A percentile compares a stretch with the other conserved stretches of the same genome.
Conservation (phyloP, 352 stramenopile species). For the Phytophthora pini region DNA sequence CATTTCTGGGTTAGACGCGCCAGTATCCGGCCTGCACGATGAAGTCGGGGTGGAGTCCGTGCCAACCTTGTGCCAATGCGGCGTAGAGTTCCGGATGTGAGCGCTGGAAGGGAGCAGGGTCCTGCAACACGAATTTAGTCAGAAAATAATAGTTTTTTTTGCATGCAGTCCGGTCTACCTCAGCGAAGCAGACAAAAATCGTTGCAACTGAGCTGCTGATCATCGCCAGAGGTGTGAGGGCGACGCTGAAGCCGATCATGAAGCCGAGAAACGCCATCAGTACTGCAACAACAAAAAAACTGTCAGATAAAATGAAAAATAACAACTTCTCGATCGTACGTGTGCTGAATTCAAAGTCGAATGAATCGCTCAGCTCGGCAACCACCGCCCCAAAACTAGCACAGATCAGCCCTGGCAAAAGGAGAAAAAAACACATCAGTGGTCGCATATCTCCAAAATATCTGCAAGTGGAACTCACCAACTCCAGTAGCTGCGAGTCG, state of each 20-base stretch:
- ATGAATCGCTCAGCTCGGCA: constrained; percentile 8
- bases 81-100: constrained; percentile 80
- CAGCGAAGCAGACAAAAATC: constrained; percentile 96
- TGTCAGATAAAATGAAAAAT: neutral
- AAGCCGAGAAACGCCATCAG: constrained; percentile 3
- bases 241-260: constrained; percentile 46
- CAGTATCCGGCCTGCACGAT: constrained; percentile 44
- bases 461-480: constrained; percentile 29
- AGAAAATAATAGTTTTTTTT: neutral
- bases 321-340: neutral
- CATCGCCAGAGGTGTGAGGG: constrained; percentile 88
- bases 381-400: constrained; percentile 1
- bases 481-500: constrained; percentile 82
- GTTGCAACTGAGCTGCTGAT: constrained; percentile 94
- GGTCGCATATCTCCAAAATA: neutral
- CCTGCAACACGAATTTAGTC: constrained; percentile 27
- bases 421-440: neutral
- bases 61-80: constrained; percentile 72
- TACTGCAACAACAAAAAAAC: neutral
- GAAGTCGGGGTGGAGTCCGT: constrained; percentile 78
- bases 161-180: constrained; percentile 48
- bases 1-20: neutral
- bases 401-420: constrained; percentile 2
- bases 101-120: constrained; percentile 65
- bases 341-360: constrained; percentile 4